Evolutionary conservation across 768 basidiomycete genomes (phyloP).

Genomic region (Paxillus involutus): DNA sequence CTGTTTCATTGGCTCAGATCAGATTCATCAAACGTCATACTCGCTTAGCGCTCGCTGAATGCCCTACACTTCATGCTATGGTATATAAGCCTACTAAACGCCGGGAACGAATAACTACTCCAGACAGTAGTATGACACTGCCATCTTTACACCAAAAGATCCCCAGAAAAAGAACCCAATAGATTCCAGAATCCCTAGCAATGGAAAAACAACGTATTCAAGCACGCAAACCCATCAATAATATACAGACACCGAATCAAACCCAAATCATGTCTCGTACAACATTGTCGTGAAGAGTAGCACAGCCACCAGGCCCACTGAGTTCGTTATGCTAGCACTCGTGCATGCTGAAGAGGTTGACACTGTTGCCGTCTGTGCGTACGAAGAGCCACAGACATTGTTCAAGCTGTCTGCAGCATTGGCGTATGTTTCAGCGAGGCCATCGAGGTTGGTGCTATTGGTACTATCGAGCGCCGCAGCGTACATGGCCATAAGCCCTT

Average conservation of each 20-base stretch:
- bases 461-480: conserved; percentile 40
- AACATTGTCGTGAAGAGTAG: conserved; percentile 12
- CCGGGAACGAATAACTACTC: too few relatives aligned
- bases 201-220: not conserved
- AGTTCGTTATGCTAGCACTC: conserved; percentile 7
- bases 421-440: conserved; percentile 49
- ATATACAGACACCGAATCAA: not conserved
- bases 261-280: conserved; percentile 10
- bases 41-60: too few relatives aligned
- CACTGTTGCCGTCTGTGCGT: conserved; percentile 29
- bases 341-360: conserved; percentile 12
- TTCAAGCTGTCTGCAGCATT: conserved; percentile 46
- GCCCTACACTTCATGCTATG: too few relatives aligned
- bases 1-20: too few relatives aligned
- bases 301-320: conserved; percentile 7
- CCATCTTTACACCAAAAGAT: too few relatives aligned
- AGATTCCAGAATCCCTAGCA: not conserved
- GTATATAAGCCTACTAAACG: too few relatives aligned
- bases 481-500: conserved; percentile 57
- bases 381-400: conserved; percentile 51
- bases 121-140: not conserved
- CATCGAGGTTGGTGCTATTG: conserved; percentile 32
- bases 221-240: not conserved
- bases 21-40: too few relatives aligned
- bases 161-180: not conserved